Conservation (phyloP, 2,329 filamentous ascomycete genomes). For the Cadophora sp. region DNA sequence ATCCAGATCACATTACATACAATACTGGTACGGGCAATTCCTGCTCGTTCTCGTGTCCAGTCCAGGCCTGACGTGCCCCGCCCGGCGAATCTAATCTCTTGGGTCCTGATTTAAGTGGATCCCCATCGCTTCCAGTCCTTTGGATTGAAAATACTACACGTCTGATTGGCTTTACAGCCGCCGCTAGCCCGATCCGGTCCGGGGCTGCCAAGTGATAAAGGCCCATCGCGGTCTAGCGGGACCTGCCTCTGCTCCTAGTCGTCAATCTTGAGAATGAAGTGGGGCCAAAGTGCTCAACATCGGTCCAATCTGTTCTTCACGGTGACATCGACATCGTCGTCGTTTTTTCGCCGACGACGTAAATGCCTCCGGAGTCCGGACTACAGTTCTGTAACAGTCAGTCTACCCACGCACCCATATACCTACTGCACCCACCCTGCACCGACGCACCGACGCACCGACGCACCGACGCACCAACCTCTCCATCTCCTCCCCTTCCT, state of each 20-base stretch:
- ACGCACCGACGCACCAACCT: background rate
- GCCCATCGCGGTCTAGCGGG: conserved; percentile 6
- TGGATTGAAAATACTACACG: background rate
- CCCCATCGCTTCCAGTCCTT: background rate
- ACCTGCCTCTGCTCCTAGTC: too few species aligned
- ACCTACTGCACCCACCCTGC: too few species aligned
- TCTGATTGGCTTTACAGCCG: background rate
- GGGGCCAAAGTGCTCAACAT: background rate
- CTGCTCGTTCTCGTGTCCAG: background rate
- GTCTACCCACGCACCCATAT: too few species aligned
- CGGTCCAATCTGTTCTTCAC: background rate
- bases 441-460: too few species aligned
- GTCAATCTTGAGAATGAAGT: too few species aligned
- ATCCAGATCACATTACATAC: background rate
- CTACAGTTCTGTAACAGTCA: too few species aligned
- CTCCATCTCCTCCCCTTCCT: background rate
- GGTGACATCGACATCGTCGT: conserved; percentile 8
- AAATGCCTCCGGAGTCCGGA: too few species aligned
- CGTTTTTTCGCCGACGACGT: too few species aligned
- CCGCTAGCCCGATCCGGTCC: background rate
- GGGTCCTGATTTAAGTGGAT: background rate
- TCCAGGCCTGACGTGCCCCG: too few species aligned
- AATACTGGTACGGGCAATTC: background rate
- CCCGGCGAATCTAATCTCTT: conserved; percentile 13
- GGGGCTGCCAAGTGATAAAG: conserved; percentile 4